Conservation (phyloP, 352 stramenopile genomes). For the Pythium pectinolyticum region DNA sequence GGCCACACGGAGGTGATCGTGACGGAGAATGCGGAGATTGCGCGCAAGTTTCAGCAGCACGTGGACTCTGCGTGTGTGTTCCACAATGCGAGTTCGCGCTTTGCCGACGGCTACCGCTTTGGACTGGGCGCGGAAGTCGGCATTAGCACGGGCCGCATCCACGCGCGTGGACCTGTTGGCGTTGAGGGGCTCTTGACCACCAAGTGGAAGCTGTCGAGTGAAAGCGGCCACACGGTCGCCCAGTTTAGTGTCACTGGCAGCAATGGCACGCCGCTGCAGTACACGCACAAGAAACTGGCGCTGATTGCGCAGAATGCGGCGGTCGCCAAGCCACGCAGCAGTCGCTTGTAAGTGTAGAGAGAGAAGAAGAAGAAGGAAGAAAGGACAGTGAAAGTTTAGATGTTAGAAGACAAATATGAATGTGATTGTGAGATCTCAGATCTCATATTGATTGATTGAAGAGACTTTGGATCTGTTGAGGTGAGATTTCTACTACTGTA, state of each 20-base stretch:
- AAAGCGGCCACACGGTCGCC: conserved; percentile 80
- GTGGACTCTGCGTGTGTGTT: conserved; percentile 98
- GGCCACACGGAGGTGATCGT: conserved; percentile 98
- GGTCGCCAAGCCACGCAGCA: conserved; percentile 65
- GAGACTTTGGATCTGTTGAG: no score
- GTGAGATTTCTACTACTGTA: no score
- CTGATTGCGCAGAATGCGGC: conserved; percentile 63
- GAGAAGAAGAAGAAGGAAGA: no score
- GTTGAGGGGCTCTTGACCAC: conserved; percentile 97
- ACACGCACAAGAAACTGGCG: conserved; percentile 79
- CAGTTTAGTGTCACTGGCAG: conserved; percentile 52
- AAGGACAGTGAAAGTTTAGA: no score
- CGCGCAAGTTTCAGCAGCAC: conserved; percentile 68
- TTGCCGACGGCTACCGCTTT: conserved; percentile 97
- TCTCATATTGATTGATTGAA: no score
- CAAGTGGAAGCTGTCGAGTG: conserved; percentile 95
- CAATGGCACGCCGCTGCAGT: conserved; percentile 41
- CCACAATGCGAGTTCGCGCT: conserved; percentile 96
- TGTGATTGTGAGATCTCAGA: no score
- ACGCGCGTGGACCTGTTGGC: conserved; percentile 94
- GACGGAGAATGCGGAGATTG: conserved; percentile 86
- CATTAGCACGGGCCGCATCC: conserved; percentile 97
- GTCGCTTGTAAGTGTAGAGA: conserved; percentile 79
- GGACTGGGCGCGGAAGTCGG: conserved; percentile 97
- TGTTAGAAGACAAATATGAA: no score